Conservation (phyloP, 495 filamentous ascomycete species). For the Acidiella bohemica region DNA sequence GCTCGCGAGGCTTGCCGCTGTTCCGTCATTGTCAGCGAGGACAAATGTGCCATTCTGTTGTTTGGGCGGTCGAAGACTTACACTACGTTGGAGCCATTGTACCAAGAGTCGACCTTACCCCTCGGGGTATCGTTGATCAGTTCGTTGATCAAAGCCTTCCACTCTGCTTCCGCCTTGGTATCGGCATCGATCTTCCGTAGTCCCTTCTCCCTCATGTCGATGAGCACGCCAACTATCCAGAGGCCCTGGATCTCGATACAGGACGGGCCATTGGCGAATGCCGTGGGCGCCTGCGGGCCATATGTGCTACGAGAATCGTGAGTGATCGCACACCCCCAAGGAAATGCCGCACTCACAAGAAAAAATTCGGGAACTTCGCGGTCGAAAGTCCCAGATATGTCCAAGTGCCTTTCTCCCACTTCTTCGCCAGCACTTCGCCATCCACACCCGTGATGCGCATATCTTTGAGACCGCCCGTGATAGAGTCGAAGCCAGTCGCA, state of each 20-base stretch:
- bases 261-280: conserved; percentile 39
- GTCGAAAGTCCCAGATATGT: conserved; percentile 39
- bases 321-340: too few relatives aligned
- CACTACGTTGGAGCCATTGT: too few relatives aligned
- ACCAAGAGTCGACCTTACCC: conserved; percentile 19
- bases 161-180: conserved; percentile 25
- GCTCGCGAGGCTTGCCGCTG: conserved; percentile 35
- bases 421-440: conserved; percentile 32
- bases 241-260: conserved; percentile 38
- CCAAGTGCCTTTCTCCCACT: conserved; percentile 35
- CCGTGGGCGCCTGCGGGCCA: conserved; percentile 36
- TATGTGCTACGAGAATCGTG: conserved; percentile 20
- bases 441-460: conserved; percentile 36
- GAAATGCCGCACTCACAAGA: conserved; percentile 23
- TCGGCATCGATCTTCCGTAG: conserved; percentile 32
- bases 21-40: too few relatives aligned
- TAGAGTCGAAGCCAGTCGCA: conserved; percentile 44
- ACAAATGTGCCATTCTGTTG: too few relatives aligned
- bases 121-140: conserved; percentile 1
- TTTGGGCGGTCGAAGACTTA: too few relatives aligned
- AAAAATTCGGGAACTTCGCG: conserved; percentile 41
- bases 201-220: conserved; percentile 26
- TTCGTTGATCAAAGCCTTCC: conserved; percentile 25
- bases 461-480: conserved; percentile 38
- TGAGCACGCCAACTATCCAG: conserved; percentile 39